Percentiles rank a stretch among this genome's conserved stretches.
Evolutionary conservation across 176 grass and related monocot genomes (phyloP).

Genomic region (Urochloa ruziziensis): DNA sequence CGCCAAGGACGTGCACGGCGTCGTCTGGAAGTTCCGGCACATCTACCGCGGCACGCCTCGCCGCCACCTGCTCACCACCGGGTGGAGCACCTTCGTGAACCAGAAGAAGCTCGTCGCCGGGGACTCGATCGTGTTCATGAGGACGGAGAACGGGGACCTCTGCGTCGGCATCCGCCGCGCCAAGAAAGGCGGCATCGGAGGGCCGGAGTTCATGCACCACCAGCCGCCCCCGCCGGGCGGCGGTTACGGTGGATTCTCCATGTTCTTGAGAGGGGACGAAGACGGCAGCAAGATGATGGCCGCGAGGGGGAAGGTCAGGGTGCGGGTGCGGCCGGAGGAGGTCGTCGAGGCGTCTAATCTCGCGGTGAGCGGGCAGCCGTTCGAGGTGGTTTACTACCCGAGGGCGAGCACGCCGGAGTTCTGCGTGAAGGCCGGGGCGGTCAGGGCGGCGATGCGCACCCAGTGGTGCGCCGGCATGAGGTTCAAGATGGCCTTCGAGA

Average conservation of each 20-base stretch:
- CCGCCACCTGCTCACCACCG: constrained; percentile 90
- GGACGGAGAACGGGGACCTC: constrained; percentile 81
- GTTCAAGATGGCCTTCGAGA: constrained; percentile 99
- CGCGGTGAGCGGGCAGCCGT: constrained; percentile 55
- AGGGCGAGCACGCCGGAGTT: constrained; percentile 86
- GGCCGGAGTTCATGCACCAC: constrained; percentile 29
- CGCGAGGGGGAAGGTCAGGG: constrained; percentile 43
- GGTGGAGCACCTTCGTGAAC: constrained; percentile 98
- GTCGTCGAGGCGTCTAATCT: constrained; percentile 69
- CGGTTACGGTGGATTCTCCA: constrained; percentile 58
- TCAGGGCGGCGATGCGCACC: constrained; percentile 64
- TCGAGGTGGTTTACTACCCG: constrained; percentile 86
- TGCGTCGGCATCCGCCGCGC: constrained; percentile 95
- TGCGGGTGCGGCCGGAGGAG: constrained; percentile 64
- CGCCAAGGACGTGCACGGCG: constrained; percentile 96
- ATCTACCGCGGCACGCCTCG: constrained; percentile 94
- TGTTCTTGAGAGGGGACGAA: constrained; percentile 68
- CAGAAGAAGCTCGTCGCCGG: constrained; percentile 98
- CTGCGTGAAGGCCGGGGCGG: constrained; percentile 58
- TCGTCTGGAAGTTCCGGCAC: constrained; percentile 96
- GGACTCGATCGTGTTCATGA: constrained; percentile 99
- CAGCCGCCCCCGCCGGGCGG: background rate
- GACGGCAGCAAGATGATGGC: constrained; percentile 32
- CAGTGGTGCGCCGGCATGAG: constrained; percentile 82
- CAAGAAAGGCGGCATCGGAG: constrained; percentile 66